Evolutionary conservation across 441 rosid species (phyloP).

Genomic region (Rhodomyrtus psidioides): DNA sequence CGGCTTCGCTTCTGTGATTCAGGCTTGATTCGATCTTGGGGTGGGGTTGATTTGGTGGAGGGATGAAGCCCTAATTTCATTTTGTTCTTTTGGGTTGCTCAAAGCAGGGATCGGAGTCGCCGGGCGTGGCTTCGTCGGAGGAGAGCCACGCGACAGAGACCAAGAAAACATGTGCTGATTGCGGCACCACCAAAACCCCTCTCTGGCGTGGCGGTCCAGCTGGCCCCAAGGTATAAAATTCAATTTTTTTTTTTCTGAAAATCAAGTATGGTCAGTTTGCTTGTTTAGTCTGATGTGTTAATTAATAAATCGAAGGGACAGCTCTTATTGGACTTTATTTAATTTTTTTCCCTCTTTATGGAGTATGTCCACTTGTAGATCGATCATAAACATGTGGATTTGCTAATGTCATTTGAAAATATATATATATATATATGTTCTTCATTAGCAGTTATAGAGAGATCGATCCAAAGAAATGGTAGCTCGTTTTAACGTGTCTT

Average conservation of each 20-base stretch:
- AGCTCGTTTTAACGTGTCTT: background rate
- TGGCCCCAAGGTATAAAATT: slow-evolving; percentile 67
- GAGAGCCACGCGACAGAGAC: slow-evolving; percentile 14
- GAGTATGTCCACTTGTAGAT: background rate
- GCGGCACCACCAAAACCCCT: slow-evolving; percentile 84
- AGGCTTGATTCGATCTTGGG: background rate
- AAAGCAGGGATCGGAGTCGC: slow-evolving; percentile 40
- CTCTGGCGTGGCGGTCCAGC: slow-evolving; percentile 98
- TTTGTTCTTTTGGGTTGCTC: background rate
- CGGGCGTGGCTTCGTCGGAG: slow-evolving; percentile 14
- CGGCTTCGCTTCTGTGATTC: background rate
- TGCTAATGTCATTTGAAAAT: background rate
- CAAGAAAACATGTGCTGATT: slow-evolving; percentile 78
- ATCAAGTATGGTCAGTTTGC: background rate
- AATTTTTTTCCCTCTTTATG: background rate
- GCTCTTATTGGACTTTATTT: background rate
- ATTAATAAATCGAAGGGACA: background rate
- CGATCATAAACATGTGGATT: background rate
- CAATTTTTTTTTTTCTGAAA: background rate
- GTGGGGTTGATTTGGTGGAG: background rate
- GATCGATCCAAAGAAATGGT: background rate
- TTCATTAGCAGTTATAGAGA: background rate
- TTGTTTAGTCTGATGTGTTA: background rate
- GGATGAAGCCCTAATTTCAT: background rate
- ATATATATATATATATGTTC: background rate